Conservation (phyloP, 495 filamentous ascomycete genomes). For the Penicillium dipodomyicola region DNA sequence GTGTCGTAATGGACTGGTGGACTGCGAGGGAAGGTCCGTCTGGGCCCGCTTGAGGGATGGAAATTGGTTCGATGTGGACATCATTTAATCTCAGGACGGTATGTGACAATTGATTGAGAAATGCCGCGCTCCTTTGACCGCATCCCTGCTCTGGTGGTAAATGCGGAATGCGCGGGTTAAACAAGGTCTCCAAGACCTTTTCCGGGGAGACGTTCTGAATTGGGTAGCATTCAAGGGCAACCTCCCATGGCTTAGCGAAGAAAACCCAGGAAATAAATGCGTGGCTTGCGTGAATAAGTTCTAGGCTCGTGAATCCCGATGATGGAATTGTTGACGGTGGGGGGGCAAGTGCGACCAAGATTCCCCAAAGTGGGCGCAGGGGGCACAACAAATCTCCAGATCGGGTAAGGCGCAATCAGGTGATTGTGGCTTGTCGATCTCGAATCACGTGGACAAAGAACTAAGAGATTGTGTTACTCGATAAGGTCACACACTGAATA, state of each 20-base stretch:
- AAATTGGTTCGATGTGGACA: slow-evolving; percentile 34
- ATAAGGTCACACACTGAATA: neutral
- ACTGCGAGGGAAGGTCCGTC: slow-evolving; percentile 58
- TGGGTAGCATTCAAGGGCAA: slow-evolving; percentile 29
- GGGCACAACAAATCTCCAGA: slow-evolving; percentile 49
- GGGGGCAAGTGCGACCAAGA: slow-evolving; percentile 34
- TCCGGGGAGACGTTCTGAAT: neutral
- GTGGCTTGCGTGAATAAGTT: neutral
- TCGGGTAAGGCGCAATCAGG: slow-evolving; percentile 35
- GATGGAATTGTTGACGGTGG: slow-evolving; percentile 32
- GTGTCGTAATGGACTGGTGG: slow-evolving; percentile 64
- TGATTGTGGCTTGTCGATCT: slow-evolving; percentile 26
- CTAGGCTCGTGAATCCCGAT: slow-evolving; percentile 9
- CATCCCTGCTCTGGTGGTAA: slow-evolving; percentile 44
- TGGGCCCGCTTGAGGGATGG: slow-evolving; percentile 59
- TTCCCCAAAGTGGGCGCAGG: slow-evolving; percentile 22
- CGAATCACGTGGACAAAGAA: slow-evolving; percentile 13
- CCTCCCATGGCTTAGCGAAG: neutral
- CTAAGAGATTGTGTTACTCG: neutral
- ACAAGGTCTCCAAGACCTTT: slow-evolving; percentile 9
- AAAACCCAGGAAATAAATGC: neutral
- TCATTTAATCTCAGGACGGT: slow-evolving; percentile 33
- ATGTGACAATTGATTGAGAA: slow-evolving; percentile 32
- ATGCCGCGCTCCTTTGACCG: slow-evolving; percentile 34
- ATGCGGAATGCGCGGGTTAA: slow-evolving; percentile 26